Percentiles rank a stretch among this genome's conserved stretches.
Conservation (phyloP, 306 rosid species). For the Citrullus mucosospermus region DNA sequence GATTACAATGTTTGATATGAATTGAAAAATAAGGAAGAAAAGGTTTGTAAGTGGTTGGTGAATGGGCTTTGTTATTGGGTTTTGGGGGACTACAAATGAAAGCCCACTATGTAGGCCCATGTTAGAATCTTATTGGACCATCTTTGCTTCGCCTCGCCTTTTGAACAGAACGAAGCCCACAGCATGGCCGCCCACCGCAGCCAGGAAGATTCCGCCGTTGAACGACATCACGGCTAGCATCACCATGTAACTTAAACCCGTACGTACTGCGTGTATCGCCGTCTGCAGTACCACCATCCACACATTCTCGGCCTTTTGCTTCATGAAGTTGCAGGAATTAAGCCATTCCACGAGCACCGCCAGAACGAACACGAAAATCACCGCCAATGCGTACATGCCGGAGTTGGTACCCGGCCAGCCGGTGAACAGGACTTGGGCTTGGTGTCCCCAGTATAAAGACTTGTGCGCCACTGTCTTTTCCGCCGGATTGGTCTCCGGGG, state of each 20-base stretch:
- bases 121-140: not conserved
- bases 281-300: slow-evolving; percentile 20
- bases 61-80: not conserved
- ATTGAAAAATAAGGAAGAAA: too few species aligned
- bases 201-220: slow-evolving; percentile 53
- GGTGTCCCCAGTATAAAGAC: slow-evolving; percentile 48
- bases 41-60: not conserved
- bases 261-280: slow-evolving; percentile 33
- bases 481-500: slow-evolving; percentile 19
- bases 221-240: slow-evolving; percentile 69
- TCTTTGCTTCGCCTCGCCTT: not conserved
- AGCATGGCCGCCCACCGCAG: slow-evolving; percentile 44
- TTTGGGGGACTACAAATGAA: not conserved
- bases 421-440: slow-evolving; percentile 36
- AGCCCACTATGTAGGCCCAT: not conserved
- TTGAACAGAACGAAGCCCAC: slow-evolving; percentile 4
- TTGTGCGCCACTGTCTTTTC: slow-evolving; percentile 30
- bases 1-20: too few species aligned
- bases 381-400: slow-evolving; percentile 49
- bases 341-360: slow-evolving; percentile 59
- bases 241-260: slow-evolving; percentile 39
- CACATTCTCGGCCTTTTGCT: slow-evolving; percentile 14
- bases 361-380: slow-evolving; percentile 38
- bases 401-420: slow-evolving; percentile 51
- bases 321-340: slow-evolving; percentile 23